Conservation (phyloP, 805 yeast species). For the Lipomyces orientalis region DNA sequence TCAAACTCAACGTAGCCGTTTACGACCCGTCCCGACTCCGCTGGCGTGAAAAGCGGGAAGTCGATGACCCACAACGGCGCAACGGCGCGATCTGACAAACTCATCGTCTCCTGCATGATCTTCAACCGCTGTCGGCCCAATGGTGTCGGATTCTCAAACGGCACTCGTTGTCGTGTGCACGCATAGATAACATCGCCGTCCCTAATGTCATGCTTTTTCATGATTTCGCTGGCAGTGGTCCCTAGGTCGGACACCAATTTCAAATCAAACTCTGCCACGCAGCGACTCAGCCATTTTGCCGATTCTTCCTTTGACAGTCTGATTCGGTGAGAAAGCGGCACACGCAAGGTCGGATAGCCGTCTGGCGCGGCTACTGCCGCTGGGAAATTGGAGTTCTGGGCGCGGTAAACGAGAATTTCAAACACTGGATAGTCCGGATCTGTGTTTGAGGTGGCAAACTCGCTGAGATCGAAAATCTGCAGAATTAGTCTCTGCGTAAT, state of each 20-base stretch:
- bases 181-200: slow-evolving; percentile 79
- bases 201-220: slow-evolving; percentile 45
- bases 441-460: slow-evolving; percentile 47
- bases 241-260: slow-evolving; percentile 9
- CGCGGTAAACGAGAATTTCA: slow-evolving; percentile 70
- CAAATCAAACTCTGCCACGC: slow-evolving; percentile 13
- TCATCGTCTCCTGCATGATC: slow-evolving; percentile 55
- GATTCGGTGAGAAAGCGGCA: slow-evolving; percentile 7
- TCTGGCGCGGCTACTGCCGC: slow-evolving; percentile 38
- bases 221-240: slow-evolving; percentile 8
- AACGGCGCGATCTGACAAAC: background rate
- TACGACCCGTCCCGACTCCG: slow-evolving; percentile 48
- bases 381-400: background rate
- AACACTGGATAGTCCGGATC: slow-evolving; percentile 65
- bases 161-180: slow-evolving; percentile 67
- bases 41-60: slow-evolving; percentile 89
- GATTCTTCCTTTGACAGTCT: slow-evolving; percentile 37
- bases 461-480: slow-evolving; percentile 56
- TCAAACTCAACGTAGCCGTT: slow-evolving; percentile 68
- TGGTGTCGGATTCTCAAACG: slow-evolving; percentile 96
- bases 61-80: slow-evolving; percentile 74
- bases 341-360: slow-evolving; percentile 25
- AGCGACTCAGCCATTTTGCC: slow-evolving; percentile 36
- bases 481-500: slow-evolving; percentile 45
- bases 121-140: slow-evolving; percentile 83